Base-by-base conservation (phyloP, 1,284 basidiomycete genomes). In the Marasmius fiardii region DNA sequence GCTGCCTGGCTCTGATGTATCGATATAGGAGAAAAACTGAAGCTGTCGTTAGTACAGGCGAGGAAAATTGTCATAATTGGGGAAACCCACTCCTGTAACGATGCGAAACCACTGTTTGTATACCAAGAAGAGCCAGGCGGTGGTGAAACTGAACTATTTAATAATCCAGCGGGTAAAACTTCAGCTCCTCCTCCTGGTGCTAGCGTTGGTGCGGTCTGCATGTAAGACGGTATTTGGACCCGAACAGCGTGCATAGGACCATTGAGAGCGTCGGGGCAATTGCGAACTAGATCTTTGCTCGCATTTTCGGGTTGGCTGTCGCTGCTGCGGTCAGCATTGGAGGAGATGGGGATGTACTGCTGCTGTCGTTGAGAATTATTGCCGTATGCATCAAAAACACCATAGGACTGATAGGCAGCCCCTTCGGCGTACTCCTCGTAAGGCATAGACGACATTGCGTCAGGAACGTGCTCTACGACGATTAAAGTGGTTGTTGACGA, bases 101-200 rank as follows among this genome's bases (percentile, higher is more conserved):
- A 33, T 3, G 7, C 47, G 60, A 79, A 79, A 16, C 77, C 76
- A 43, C 71, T 75, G 57, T 79, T 79, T 11, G 71, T 58, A 49
- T 81, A 72, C 82, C 83, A 85, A 10, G 73, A 63, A n/a, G 74
- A 67, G 64, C 43, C 70, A 59, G 16, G 44, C 6, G 28, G 26
- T 21, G 34, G 12, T 69, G 62, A 57, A 67, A 60, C 56, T 70
- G 52, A 60, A 64, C 39, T 18, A 49, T 49, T 49, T 8, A 79
- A 67, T 53, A 81, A 68, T 37, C 78, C 74, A 6, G 74, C 71
- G 1, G 82, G 79, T 16, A 88, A 64, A 10, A 86, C 81, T 66
- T 90, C 88, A 11, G 83, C 86, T 45, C 88, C 86, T 34, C 87
- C 86, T n/a, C 85, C 86, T 4, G 77, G 80, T 1, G 83, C 83